Evolutionary conservation across 176 grass and related monocot species (phyloP).

Genomic region (Paspalum vaginatum): DNA sequence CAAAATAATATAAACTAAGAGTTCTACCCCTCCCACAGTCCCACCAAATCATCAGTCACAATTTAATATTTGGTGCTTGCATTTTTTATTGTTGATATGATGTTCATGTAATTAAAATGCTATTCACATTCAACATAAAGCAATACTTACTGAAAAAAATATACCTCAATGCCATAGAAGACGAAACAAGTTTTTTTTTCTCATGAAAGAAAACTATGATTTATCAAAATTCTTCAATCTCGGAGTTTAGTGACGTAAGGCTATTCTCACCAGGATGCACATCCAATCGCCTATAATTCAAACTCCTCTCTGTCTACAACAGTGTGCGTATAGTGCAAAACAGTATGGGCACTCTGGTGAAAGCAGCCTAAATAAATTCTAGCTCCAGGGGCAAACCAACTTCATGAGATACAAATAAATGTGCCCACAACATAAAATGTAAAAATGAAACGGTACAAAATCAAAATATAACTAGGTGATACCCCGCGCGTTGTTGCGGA

Average conservation of each 20-base stretch:
- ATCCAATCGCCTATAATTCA: no score
- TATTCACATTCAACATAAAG: not conserved
- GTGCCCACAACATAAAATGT: not conserved
- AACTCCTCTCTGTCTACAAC: no score
- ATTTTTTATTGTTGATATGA: not conserved
- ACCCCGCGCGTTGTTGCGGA: not conserved
- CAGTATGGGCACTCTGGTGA: no score
- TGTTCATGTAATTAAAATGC: not conserved
- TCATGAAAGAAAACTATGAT: not conserved
- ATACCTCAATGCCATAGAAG: not conserved
- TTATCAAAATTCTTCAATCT: not conserved
- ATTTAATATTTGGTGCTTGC: not conserved
- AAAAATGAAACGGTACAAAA: not conserved
- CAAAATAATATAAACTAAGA: not conserved
- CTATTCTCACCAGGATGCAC: no score
- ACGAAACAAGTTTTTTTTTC: not conserved
- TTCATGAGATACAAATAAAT: not conserved
- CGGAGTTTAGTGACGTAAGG: no score
- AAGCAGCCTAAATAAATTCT: no score
- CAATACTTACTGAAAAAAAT: not conserved
- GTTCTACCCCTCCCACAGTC: not conserved
- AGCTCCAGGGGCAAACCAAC: not conserved
- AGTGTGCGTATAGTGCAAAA: no score
- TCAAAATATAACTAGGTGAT: conserved; percentile 17
- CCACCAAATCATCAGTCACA: not conserved